Base-by-base conservation (phyloP, 768 basidiomycete genomes). In the Rhodosporidiobolus odoratus region DNA sequence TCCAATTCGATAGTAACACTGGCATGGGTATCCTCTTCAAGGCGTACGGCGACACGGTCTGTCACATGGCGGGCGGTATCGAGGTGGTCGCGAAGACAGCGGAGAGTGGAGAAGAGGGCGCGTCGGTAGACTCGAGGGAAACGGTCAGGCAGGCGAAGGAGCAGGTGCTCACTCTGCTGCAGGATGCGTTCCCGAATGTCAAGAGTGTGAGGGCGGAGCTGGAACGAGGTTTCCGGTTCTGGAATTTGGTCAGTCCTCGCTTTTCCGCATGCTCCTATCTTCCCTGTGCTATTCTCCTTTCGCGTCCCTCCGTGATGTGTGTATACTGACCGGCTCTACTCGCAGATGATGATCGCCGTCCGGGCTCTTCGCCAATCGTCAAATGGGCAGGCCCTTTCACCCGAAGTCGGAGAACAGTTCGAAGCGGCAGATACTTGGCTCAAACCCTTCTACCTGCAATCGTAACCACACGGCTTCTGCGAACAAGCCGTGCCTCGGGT, bases 11-110 rank as follows among this genome's bases (percentile, higher is more conserved):
- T 78, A 92, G 92, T 76, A 96, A 96, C 83, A 98, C 96, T 0
- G 96, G 94, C 27, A 97, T 97, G 80, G 96, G 96, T 6, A 91
- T 99, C 73, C 85, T 99, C 30, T 92, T 91, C 23, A 99, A 97
- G 83, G 93, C 94, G 34, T 78, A 60, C 48, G 72, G 75, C 27
- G 77, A 77, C 60, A 65, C 74, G 25, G 63, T 76, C 23, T 68
- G 66, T 41, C 69, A 75, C 66, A 66, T 75, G 54, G 59, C 69
- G 16, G 67, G 67, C 34, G 69, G 74, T 25, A 58, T 70, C 50
- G 75, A 68, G 15, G 62, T 50, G 1, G 74, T 72, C 9, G 27
- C 25, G 35, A n/a, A 53, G 27, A 66, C 67, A 15, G 62, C 47
- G 4, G 58, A 57, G 65, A 41, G 37, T 23, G 45, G 47, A 9